phyloP scores from a whole-genome alignment of 768 basidiomycete species.

The Cubamyces sp. region DNA sequence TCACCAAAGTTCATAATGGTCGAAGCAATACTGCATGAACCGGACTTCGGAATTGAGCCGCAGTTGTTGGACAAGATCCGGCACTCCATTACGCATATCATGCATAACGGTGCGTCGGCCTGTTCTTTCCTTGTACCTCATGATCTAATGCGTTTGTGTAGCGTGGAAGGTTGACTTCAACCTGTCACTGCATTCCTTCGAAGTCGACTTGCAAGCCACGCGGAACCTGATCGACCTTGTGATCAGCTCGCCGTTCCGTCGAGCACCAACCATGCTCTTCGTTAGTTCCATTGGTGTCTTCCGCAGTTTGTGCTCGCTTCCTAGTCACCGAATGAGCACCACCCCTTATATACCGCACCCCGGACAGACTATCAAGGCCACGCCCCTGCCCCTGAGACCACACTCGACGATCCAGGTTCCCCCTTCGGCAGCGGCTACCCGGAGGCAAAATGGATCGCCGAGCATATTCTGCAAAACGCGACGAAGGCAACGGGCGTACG shows the following conservation, averaged over 20 bases:
- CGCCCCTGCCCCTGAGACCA: slow-evolving; percentile 15
- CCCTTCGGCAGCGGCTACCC: slow-evolving; percentile 37
- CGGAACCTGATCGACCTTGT: slow-evolving; percentile 33
- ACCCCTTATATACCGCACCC: neutral
- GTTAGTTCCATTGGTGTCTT: slow-evolving; percentile 33
- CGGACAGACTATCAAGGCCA: neutral
- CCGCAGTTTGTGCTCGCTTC: slow-evolving; percentile 10
- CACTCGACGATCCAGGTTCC: slow-evolving; percentile 2
- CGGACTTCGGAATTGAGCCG: neutral
- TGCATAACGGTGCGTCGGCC: slow-evolving; percentile 36
- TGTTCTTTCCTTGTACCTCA: neutral
- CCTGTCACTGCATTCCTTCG: slow-evolving; percentile 29
- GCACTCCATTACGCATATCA: slow-evolving; percentile 16
- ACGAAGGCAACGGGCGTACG: slow-evolving; percentile 24
- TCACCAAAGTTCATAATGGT: slow-evolving; percentile 10
- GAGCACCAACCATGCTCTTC: slow-evolving; percentile 29
- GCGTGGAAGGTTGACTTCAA: slow-evolving; percentile 38
- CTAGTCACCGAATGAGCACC: neutral
- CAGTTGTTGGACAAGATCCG: slow-evolving; percentile 14
- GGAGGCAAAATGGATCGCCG: slow-evolving; percentile 40
- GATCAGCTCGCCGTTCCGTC: slow-evolving; percentile 19
- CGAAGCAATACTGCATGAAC: neutral
- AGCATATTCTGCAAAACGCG: slow-evolving; percentile 29
- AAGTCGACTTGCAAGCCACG: slow-evolving; percentile 28
- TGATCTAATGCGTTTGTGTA: neutral